phyloP scores from a whole-genome alignment of 2,329 filamentous ascomycete genomes.

The Colletotrichum trifolii region DNA sequence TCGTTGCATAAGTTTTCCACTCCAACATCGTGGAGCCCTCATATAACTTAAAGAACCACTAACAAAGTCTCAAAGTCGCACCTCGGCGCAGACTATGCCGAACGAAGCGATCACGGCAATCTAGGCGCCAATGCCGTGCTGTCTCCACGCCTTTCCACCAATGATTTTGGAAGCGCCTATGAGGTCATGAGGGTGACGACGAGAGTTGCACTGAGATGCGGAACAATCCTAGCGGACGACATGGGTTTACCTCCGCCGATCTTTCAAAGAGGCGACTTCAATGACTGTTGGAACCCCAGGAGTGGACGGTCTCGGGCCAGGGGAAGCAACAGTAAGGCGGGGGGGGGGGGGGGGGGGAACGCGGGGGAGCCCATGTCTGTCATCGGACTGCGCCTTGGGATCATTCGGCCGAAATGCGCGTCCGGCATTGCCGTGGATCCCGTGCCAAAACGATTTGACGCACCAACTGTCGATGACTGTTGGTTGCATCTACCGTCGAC shows the following conservation, averaged over 20 bases:
- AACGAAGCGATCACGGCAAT: conserved; percentile 24
- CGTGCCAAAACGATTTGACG: neutral
- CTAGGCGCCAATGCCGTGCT: conserved; percentile 10
- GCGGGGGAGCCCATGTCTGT: conserved; percentile 15
- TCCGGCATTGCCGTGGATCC: neutral
- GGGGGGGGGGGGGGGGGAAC: neutral
- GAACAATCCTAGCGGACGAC: neutral
- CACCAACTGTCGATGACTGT: too few relatives aligned
- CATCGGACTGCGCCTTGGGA: conserved; percentile 13
- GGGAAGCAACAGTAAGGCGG: neutral
- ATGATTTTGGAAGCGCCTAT: conserved; percentile 2
- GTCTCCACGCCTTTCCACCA: conserved; percentile 29
- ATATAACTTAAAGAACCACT: neutral
- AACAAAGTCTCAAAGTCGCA: conserved; percentile 10
- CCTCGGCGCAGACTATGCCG: conserved; percentile 32
- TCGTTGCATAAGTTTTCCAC: neutral
- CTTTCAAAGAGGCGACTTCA: neutral
- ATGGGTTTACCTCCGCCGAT: conserved; percentile 9
- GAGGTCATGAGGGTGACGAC: neutral
- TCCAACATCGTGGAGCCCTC: neutral
- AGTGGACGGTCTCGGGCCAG: conserved; percentile 17
- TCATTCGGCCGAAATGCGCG: conserved; percentile 17
- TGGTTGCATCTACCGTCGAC: too few relatives aligned
- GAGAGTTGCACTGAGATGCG: neutral
- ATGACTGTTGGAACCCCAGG: neutral